Percentiles rank a stretch among this genome's conserved stretches.
Evolutionary conservation across 2,329 filamentous ascomycete species (phyloP).

Genomic region (Colletotrichum sp.): DNA sequence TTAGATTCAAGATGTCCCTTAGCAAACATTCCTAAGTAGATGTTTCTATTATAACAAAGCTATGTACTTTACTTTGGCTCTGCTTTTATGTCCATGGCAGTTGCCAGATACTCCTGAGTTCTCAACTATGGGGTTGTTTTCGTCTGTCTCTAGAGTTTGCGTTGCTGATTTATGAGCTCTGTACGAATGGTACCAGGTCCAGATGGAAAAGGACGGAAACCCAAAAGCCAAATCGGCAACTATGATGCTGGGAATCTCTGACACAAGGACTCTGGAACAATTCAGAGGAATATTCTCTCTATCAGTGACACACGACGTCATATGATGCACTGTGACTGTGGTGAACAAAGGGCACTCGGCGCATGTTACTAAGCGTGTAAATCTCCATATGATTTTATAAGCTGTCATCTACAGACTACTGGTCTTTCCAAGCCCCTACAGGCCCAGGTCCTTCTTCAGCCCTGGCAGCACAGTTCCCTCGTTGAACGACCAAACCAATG

Average conservation of each 20-base stretch:
- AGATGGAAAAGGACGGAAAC: too few species aligned
- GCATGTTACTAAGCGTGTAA: too few species aligned
- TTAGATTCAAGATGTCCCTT: fast-evolving
- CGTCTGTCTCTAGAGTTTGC: neutral
- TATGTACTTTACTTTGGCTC: neutral
- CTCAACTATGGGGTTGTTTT: neutral
- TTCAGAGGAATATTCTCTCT: too few species aligned
- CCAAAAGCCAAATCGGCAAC: too few species aligned
- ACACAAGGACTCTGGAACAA: too few species aligned
- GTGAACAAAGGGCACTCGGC: too few species aligned
- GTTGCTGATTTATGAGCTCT: neutral
- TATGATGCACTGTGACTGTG: too few species aligned
- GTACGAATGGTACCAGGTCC: neutral
- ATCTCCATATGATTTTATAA: too few species aligned
- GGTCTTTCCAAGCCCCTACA: neutral
- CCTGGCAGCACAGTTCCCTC: slow-evolving; percentile 7
- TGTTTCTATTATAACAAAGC: neutral
- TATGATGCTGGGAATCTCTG: too few species aligned
- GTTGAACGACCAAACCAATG: slow-evolving; percentile 6
- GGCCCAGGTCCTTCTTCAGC: slow-evolving; percentile 14
- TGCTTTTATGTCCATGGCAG: neutral
- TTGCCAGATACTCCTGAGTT: neutral
- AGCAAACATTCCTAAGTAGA: neutral
- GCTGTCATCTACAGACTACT: too few species aligned
- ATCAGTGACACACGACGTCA: too few species aligned